Conservation (phyloP, 148 eudicot genomes). For the Spergularia bocconei region DNA sequence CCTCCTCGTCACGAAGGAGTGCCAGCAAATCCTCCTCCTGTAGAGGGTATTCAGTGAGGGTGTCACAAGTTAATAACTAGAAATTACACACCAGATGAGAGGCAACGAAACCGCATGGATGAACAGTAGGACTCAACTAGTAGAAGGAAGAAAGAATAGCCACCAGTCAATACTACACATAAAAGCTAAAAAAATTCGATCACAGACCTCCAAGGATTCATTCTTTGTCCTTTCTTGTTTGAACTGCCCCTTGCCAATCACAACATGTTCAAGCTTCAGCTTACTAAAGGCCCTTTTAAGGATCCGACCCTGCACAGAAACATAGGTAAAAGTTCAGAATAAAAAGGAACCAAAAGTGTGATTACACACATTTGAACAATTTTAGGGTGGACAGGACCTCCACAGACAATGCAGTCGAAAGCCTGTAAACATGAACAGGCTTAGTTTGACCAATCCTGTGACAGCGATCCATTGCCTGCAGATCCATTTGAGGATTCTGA, state of each 20-base stretch:
- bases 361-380: not conserved
- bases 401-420: constrained; percentile 90
- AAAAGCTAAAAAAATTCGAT: not conserved
- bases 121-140: not conserved
- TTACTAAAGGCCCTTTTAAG: constrained; percentile 95
- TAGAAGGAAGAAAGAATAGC: not conserved
- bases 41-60: not conserved
- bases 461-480: constrained; percentile 99
- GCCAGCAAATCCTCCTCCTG: constrained; percentile 91
- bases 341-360: constrained; percentile 4
- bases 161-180: too few species aligned
- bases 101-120: not conserved
- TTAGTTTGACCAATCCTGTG: constrained; percentile 99
- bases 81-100: too few species aligned
- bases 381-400: constrained; percentile 49
- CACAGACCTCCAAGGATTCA: constrained; percentile 56
- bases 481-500: constrained; percentile 99
- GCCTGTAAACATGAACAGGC: constrained; percentile 98
- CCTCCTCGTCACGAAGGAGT: constrained; percentile 70
- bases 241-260: constrained; percentile 92
- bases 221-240: constrained; percentile 65
- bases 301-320: constrained; percentile 65
- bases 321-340: constrained; percentile 14
- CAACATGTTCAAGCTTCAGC: constrained; percentile 96
- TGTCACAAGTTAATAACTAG: too few species aligned